Evolutionary conservation across 192 early-diverging fungal species (phyloP), one percentile per base, ranked within the genome.

Genomic region (Ambispora gerdemannii): DNA sequence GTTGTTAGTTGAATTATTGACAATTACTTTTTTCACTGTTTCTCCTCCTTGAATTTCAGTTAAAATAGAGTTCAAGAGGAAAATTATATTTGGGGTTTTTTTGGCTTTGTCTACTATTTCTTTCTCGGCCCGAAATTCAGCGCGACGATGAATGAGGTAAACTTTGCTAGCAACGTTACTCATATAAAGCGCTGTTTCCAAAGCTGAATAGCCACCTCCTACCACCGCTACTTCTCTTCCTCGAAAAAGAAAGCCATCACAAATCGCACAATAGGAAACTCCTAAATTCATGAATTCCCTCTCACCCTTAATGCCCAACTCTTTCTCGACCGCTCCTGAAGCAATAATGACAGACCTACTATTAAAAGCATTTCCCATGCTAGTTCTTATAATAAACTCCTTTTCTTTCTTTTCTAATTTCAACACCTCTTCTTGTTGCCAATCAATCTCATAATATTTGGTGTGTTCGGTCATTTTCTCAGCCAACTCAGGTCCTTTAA

Each of bases 221-320:
- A 62, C 60, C 22, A 62, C 60, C 22, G 19, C 60, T 34, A 62
- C 60, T 34, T 30, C 60, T 34, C 36, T 34, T 20, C n/a, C 31
- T 15, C 31, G 31, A 15, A 62, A 62, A 34, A 62, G 60, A 62
- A 62, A 62, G 10, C 60, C 60, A 34, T 62, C 60, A 20, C 60
- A 62, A 62, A 62, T 62, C 2, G 60, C 60, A 62, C 60, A 62
- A 62, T 34, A 34, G n/a, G 60, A 62, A 62, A 62, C 60, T 17
- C 60, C 60, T 2, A n/a, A 22, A 31, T 62, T 62, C 15, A 34
- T 62, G 13, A 62, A 62, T 34, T 62, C 32, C 36, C 27, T 34
- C 36, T 62, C 60, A 8, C 60, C 60, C 24, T 62, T 34, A 4
- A 62, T 34, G 32, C 31, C 30, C 19, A 62, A 34, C n/a, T 62